These are phyloP conservation scores for Trametes punicea DNA, from an alignment of 768 basidiomycete genomes.

Conservation along the genomic window DNA sequence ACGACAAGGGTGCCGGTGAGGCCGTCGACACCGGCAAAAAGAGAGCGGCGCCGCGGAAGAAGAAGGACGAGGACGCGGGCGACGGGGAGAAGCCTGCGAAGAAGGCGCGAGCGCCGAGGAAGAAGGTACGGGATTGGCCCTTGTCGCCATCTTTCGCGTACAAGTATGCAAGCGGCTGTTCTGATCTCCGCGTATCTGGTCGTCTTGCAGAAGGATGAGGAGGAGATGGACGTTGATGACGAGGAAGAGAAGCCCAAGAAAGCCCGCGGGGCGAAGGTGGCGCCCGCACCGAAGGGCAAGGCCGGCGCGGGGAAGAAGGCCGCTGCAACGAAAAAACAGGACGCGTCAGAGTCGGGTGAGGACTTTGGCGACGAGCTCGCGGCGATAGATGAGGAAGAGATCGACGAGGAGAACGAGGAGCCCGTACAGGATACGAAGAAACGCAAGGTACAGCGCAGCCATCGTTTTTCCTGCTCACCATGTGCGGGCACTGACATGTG, in stretches of 20 bases:
- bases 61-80: slow-evolving; percentile 21
- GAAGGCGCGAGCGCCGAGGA: slow-evolving; percentile 28
- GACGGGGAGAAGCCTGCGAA: slow-evolving; percentile 28
- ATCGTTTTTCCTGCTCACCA: not conserved
- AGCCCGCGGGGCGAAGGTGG: slow-evolving; percentile 41
- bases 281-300: slow-evolving; percentile 40
- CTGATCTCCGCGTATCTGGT: not conserved
- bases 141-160: not conserved
- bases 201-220: slow-evolving; percentile 19
- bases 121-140: slow-evolving; percentile 24
- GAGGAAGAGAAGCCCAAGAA: slow-evolving; percentile 54
- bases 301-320: slow-evolving; percentile 41
- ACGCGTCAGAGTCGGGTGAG: slow-evolving; percentile 43
- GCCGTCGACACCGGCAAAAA: slow-evolving; percentile 27
- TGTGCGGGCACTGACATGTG: not conserved
- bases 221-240: slow-evolving; percentile 32
- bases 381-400: slow-evolving; percentile 41
- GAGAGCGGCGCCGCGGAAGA: slow-evolving; percentile 28
- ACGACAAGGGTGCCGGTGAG: slow-evolving; percentile 31
- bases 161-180: not conserved
- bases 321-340: slow-evolving; percentile 40
- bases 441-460: slow-evolving; percentile 56
- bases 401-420: slow-evolving; percentile 45
- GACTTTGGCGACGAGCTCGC: slow-evolving; percentile 45
- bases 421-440: slow-evolving; percentile 49